These are phyloP conservation scores for Rutstroemia sp. DNA, from an alignment of 2,329 filamentous ascomycete species.

Conservation along the genomic window DNA sequence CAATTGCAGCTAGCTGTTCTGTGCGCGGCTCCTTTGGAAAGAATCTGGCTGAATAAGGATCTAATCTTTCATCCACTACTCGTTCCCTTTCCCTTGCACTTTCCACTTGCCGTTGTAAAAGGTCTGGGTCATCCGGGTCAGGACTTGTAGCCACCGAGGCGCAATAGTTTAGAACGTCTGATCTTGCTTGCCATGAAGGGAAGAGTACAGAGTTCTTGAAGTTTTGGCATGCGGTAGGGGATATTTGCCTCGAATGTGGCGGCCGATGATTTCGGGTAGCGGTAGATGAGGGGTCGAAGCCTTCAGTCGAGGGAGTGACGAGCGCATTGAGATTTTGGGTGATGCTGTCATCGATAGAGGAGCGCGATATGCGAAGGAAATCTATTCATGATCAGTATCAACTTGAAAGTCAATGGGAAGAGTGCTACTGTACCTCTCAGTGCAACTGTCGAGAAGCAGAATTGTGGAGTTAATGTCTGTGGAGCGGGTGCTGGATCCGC, in stretches of 20 bases:
- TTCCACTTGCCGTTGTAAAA: conserved; percentile 61
- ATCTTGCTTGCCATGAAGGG: conserved; percentile 77
- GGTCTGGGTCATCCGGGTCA: conserved; percentile 79
- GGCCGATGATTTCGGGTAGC: conserved; percentile 50
- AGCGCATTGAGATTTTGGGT: conserved; percentile 88
- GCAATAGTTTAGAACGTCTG: conserved; percentile 84
- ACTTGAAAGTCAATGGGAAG: neutral
- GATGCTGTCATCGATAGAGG: conserved; percentile 87
- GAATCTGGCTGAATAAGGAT: conserved; percentile 83
- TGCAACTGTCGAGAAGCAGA: conserved; percentile 66
- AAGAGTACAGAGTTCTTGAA: conserved; percentile 80
- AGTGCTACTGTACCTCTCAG: conserved; percentile 49
- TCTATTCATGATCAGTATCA: conserved; percentile 45
- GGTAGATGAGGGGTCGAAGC: conserved; percentile 77
- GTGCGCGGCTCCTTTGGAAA: conserved; percentile 74
- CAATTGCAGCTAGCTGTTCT: conserved; percentile 64
- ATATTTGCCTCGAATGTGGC: conserved; percentile 44
- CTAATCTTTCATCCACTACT: conserved; percentile 78
- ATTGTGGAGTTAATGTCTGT: conserved; percentile 60
- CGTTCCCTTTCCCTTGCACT: conserved; percentile 61
- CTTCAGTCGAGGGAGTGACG: conserved; percentile 60
- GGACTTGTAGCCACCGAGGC: conserved; percentile 78
- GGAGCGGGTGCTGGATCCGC: conserved; percentile 25
- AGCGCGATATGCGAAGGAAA: conserved; percentile 80
- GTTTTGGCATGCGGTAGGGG: conserved; percentile 51